phyloP scores from a whole-genome alignment of 805 yeast genomes.

The Metschnikowia continentalis region DNA sequence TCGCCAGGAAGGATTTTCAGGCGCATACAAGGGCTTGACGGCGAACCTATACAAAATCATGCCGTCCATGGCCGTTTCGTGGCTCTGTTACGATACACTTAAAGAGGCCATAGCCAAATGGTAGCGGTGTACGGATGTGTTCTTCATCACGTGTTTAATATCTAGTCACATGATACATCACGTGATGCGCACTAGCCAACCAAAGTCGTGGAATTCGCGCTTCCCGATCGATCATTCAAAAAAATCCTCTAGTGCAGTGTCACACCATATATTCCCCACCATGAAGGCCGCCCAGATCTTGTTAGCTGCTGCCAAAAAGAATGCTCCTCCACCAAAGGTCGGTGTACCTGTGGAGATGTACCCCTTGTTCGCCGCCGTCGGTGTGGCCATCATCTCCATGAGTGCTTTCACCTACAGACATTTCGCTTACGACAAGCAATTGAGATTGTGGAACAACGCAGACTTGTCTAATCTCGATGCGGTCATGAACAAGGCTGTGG shows the following conservation, averaged over 20 bases:
- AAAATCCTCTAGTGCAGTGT: not conserved
- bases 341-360: slow-evolving; percentile 42
- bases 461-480: slow-evolving; percentile 40
- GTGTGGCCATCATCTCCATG: slow-evolving; percentile 38
- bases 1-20: slow-evolving; percentile 65
- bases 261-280: not conserved
- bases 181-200: slow-evolving; percentile 14
- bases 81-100: slow-evolving; percentile 79
- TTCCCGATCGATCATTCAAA: slow-evolving; percentile 7
- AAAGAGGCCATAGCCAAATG: slow-evolving; percentile 40
- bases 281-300: slow-evolving; percentile 41
- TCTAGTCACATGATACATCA: not conserved
- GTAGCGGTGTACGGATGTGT: slow-evolving; percentile 15
- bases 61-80: slow-evolving; percentile 94
- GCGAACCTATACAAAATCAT: slow-evolving; percentile 86
- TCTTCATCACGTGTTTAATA: not conserved
- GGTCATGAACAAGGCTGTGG: slow-evolving; percentile 37
- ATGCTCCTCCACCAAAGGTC: slow-evolving; percentile 15
- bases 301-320: slow-evolving; percentile 38
- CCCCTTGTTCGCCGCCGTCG: slow-evolving; percentile 45
- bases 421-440: slow-evolving; percentile 41
- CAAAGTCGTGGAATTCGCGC: slow-evolving; percentile 14
- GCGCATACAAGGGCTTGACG: slow-evolving; percentile 68
- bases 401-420: slow-evolving; percentile 45
- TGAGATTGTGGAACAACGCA: slow-evolving; percentile 45